phyloP scores from a whole-genome alignment of 495 filamentous ascomycete species.

The Evansstolkia leycettana region DNA sequence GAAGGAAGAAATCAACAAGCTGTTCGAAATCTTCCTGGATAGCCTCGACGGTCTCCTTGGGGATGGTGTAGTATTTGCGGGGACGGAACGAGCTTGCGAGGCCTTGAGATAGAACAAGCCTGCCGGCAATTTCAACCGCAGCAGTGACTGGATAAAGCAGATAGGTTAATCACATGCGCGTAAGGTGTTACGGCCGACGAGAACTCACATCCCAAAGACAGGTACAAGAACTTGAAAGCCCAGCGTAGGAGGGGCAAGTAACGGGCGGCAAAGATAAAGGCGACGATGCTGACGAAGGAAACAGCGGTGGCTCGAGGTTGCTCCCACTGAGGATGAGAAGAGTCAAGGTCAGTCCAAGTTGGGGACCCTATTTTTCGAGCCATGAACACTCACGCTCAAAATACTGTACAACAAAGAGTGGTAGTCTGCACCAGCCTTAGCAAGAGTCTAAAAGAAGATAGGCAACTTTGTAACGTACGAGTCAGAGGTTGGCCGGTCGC shows the following conservation, averaged over 20 bases:
- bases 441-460: neutral
- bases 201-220: constrained; percentile 49
- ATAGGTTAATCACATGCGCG: constrained; percentile 4
- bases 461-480: constrained; percentile 31
- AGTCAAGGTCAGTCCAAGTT: neutral
- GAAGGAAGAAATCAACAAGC: constrained; percentile 91
- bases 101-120: constrained; percentile 61
- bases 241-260: constrained; percentile 85
- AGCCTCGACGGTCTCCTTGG: constrained; percentile 69
- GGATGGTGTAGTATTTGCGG: constrained; percentile 82
- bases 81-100: constrained; percentile 80
- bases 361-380: no score
- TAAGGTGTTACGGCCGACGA: constrained; percentile 8
- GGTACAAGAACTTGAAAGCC: constrained; percentile 73
- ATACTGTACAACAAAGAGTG: constrained; percentile 92
- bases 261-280: constrained; percentile 77
- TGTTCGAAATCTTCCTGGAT: constrained; percentile 79
- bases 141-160: constrained; percentile 47
- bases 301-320: constrained; percentile 72
- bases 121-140: constrained; percentile 63
- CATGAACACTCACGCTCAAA: constrained; percentile 45
- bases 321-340: constrained; percentile 44
- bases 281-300: constrained; percentile 59
- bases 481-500: constrained; percentile 82
- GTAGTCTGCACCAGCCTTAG: constrained; percentile 46